Evolutionary conservation across 805 yeast genomes (phyloP).

Genomic region (Candida coleopterorum): DNA sequence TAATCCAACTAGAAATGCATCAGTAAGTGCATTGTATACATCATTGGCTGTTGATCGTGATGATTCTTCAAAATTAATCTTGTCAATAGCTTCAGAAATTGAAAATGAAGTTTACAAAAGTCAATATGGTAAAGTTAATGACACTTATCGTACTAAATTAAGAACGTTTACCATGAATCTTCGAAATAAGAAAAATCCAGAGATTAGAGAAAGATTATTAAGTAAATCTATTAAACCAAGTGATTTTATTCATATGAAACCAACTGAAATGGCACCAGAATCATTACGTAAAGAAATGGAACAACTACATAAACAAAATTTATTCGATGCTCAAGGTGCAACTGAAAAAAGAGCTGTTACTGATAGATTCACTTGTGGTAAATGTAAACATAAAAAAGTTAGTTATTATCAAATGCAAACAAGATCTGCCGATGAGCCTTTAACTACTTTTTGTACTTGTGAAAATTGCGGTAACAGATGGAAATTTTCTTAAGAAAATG

Average conservation of each 20-base stretch:
- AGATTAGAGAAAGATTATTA: constrained; percentile 64
- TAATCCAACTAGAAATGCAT: constrained; percentile 77
- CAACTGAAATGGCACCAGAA: constrained; percentile 96
- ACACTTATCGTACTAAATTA: constrained; percentile 73
- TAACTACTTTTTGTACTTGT: constrained; percentile 97
- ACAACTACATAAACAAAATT: constrained; percentile 77
- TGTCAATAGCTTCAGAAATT: constrained; percentile 62
- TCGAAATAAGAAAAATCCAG: constrained; percentile 86
- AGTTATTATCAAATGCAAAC: constrained; percentile 98
- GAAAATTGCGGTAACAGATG: constrained; percentile 97
- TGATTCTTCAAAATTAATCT: constrained; percentile 51
- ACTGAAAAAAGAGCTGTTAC: constrained; percentile 93
- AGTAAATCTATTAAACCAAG: constrained; percentile 62
- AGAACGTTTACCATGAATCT: constrained; percentile 84
- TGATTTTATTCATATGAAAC: constrained; percentile 71
- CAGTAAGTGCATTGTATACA: constrained; percentile 78
- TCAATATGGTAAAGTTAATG: constrained; percentile 53
- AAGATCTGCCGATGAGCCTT: constrained; percentile 97
- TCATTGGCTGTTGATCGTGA: constrained; percentile 81
- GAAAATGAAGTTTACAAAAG: constrained; percentile 66
- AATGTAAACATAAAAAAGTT: constrained; percentile 95
- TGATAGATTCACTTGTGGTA: constrained; percentile 95
- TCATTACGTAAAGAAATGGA: constrained; percentile 81
- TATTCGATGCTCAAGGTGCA: constrained; percentile 97
- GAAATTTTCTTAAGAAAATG: constrained; percentile 71